A percentile compares a stretch with the other conserved stretches of the same genome.
Evolutionary conservation across 140 eudicot genomes (phyloP).

Genomic region (Bidens hawaiensis): DNA sequence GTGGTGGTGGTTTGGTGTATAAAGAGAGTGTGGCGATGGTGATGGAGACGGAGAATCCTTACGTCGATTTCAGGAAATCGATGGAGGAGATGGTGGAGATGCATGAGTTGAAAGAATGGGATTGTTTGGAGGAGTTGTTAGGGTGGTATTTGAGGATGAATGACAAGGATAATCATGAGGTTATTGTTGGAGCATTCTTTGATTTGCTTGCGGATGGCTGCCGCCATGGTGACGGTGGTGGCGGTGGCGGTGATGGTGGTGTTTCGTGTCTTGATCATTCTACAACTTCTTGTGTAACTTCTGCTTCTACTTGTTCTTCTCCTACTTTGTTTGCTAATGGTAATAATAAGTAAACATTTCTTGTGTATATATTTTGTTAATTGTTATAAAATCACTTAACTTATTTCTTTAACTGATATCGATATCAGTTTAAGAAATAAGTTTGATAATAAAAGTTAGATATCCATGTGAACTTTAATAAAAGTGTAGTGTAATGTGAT

Average conservation of each 20-base stretch:
- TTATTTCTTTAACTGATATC: too few species aligned
- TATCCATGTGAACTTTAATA: too few species aligned
- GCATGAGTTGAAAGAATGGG: slow-evolving; percentile 65
- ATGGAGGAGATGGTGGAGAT: slow-evolving; percentile 88
- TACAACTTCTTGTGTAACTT: slow-evolving; percentile 27
- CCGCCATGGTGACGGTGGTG: slow-evolving; percentile 7
- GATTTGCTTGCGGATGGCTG: slow-evolving; percentile 60
- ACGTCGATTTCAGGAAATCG: slow-evolving; percentile 69
- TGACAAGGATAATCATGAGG: slow-evolving; percentile 55
- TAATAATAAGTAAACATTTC: neutral
- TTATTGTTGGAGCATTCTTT: slow-evolving; percentile 75
- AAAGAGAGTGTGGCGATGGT: slow-evolving; percentile 56
- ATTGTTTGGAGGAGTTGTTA: slow-evolving; percentile 64
- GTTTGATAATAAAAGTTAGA: too few species aligned
- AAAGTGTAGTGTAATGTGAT: neutral
- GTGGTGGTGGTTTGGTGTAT: slow-evolving; percentile 20
- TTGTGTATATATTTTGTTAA: neutral
- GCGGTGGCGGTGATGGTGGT: neutral
- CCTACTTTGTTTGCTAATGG: slow-evolving; percentile 25
- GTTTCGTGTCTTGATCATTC: slow-evolving; percentile 19
- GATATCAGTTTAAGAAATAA: too few species aligned
- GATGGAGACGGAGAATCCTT: slow-evolving; percentile 72
- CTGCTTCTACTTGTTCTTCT: slow-evolving; percentile 43
- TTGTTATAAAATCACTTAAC: neutral
- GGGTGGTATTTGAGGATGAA: slow-evolving; percentile 80